These are phyloP conservation scores for Fusarium nanum DNA, from an alignment of 2,329 filamentous ascomycete species.

Conservation along the genomic window DNA sequence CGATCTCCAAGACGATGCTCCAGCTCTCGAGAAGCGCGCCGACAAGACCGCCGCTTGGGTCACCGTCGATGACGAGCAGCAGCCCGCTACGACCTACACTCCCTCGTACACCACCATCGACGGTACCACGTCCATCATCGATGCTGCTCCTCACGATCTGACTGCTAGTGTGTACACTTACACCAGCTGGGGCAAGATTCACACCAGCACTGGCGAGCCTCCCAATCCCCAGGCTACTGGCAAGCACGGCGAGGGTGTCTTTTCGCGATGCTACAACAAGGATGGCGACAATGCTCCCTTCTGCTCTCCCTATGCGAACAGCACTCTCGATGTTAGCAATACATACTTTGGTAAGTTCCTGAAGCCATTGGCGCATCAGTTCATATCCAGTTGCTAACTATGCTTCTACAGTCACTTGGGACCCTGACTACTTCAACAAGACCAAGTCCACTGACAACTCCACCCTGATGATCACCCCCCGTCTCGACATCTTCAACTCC, in stretches of 20 bases:
- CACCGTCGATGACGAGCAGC: conserved; percentile 60
- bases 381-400: background rate
- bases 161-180: conserved; percentile 58
- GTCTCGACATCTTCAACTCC: conserved; percentile 56
- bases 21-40: conserved; percentile 43
- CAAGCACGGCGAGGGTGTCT: conserved; percentile 59
- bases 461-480: conserved; percentile 50
- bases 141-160: conserved; percentile 59
- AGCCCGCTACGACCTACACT: conserved; percentile 60
- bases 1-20: conserved; percentile 20
- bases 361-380: background rate
- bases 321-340: conserved; percentile 57
- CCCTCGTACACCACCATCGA: conserved; percentile 60
- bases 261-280: conserved; percentile 61
- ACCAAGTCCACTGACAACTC: conserved; percentile 54
- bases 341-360: conserved; percentile 64
- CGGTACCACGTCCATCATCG: conserved; percentile 55
- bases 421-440: conserved; percentile 62
- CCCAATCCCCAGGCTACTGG: conserved; percentile 59
- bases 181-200: conserved; percentile 52
- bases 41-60: conserved; percentile 63
- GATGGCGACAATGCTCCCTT: conserved; percentile 63
- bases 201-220: conserved; percentile 57
- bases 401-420: conserved; percentile 63
- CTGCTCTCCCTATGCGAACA: conserved; percentile 60